Conservation (phyloP, 2,329 filamentous ascomycete genomes). For the Pleurostoma richardsiae region DNA sequence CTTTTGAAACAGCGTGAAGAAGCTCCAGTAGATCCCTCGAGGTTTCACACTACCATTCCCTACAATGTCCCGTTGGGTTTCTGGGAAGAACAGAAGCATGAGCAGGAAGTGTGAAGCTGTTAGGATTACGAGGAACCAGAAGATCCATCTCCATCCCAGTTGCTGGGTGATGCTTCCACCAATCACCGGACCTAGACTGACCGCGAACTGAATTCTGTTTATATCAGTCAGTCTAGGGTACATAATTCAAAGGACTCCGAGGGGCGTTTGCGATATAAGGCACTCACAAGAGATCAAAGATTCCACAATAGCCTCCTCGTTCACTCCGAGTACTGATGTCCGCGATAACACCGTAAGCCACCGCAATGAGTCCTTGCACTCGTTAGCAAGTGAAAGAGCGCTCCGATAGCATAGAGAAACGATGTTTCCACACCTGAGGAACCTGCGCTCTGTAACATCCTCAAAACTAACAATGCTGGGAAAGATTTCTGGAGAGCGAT, state of each 20-base stretch:
- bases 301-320: constrained; percentile 5
- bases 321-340: constrained; percentile 7
- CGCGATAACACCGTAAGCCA: constrained; percentile 8
- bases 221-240: background rate
- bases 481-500: constrained; percentile 6
- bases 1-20: background rate
- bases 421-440: constrained; percentile 1
- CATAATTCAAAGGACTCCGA: background rate
- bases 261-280: too few species aligned
- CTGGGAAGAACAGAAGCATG: background rate
- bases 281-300: background rate
- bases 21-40: background rate
- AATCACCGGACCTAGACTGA: constrained; percentile 3
- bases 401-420: background rate
- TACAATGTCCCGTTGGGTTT: background rate
- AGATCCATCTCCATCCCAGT: constrained; percentile 7
- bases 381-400: background rate
- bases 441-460: constrained; percentile 10
- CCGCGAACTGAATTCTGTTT: background rate
- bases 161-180: constrained; percentile 5
- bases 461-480: constrained; percentile 5
- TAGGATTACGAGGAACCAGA: constrained; percentile 3
- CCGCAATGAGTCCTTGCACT: constrained; percentile 3
- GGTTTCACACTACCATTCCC: background rate
- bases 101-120: constrained; percentile 1